These are phyloP conservation scores for Scenedesmus sp. DNA, from an alignment of 163 green algal genomes.

Conservation along the genomic window DNA sequence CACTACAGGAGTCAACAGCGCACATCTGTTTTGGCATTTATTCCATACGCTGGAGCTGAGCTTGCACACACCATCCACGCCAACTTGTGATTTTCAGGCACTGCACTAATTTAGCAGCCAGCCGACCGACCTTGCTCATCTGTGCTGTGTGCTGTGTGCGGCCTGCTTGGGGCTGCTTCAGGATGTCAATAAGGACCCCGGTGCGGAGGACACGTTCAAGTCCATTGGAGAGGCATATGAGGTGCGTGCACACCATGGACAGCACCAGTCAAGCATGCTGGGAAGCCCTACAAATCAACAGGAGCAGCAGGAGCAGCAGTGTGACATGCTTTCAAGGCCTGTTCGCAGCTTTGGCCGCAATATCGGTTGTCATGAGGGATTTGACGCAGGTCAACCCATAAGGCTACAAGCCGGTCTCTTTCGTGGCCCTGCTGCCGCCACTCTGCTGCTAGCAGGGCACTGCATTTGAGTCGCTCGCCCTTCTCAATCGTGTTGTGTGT, in stretches of 20 bases:
- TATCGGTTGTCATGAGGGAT: neutral
- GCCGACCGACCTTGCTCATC: too few relatives aligned
- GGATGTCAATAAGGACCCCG: slow-evolving; percentile 98
- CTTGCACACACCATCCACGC: too few relatives aligned
- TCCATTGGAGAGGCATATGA: slow-evolving; percentile 98
- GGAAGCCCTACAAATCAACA: neutral
- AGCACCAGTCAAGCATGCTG: neutral
- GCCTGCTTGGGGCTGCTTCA: slow-evolving; percentile 55
- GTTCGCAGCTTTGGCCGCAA: neutral
- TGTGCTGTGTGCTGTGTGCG: neutral
- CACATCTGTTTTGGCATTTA: too few relatives aligned
- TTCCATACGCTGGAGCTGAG: too few relatives aligned
- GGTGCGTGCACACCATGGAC: slow-evolving; percentile 54
- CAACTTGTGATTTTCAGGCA: too few relatives aligned
- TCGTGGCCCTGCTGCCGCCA: too few relatives aligned
- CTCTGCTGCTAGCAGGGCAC: too few relatives aligned
- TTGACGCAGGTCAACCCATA: neutral
- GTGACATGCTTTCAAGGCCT: too few relatives aligned
- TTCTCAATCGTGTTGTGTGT: neutral
- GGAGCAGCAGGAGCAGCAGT: slow-evolving; percentile 6
- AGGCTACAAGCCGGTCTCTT: too few relatives aligned
- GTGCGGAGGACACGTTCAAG: slow-evolving; percentile 98
- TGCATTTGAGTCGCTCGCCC: too few relatives aligned
- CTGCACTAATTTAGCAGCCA: too few relatives aligned
- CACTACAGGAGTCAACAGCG: too few relatives aligned